Base-by-base conservation (phyloP, 2,329 filamentous ascomycete genomes). In the Phaeomoniella chlamydospora region DNA sequence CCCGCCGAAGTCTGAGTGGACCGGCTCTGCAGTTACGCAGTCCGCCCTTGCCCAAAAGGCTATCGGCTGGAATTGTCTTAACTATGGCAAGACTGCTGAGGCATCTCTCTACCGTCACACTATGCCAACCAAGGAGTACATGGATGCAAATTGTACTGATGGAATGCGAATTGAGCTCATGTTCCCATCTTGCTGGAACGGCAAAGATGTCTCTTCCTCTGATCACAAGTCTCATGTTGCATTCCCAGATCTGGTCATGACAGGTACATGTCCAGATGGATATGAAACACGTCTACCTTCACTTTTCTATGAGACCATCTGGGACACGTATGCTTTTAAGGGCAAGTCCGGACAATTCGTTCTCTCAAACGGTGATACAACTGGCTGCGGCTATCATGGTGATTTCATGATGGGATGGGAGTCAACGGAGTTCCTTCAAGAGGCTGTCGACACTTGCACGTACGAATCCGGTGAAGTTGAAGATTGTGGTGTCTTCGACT, bases 141-240 rank as follows among this genome's bases (percentile, higher is more conserved):
- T 94, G 22, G 86, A 94, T 51, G 68, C 68, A 37, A 77, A 88
- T 59, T 96, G 88, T 61, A 59, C 61, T n/a, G 70, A 92, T 49
- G 88, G 88, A 39, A 52, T 93, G 32, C 79, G 86, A 33, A 65
- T 88, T 31, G 86, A 94, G 58, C 59, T 92, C 40, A 83, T 84
- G 71, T 93, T 94, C 60, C 83, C 84, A 0, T 85, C 79, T 2
- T 94, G 85, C 70, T 92, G 85, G 80, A 82, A 90, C 48, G 82
- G 83, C 35, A 68, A 74, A 47, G 67, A 78, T 42, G 44, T 62
- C 9, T 68, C 72, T 45, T 62, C 65, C 2, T 14, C 44, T 0
- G 63, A 77, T 48, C 69, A 77, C 57, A 63, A 64, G 43, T 66
- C 62, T 18, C 74, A 94, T 53, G 70, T 94, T 42, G 80, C 79